These are phyloP conservation scores for Tetrastigma voinierianum DNA, from an alignment of 164 flowering plant genomes.

Conservation along the genomic window DNA sequence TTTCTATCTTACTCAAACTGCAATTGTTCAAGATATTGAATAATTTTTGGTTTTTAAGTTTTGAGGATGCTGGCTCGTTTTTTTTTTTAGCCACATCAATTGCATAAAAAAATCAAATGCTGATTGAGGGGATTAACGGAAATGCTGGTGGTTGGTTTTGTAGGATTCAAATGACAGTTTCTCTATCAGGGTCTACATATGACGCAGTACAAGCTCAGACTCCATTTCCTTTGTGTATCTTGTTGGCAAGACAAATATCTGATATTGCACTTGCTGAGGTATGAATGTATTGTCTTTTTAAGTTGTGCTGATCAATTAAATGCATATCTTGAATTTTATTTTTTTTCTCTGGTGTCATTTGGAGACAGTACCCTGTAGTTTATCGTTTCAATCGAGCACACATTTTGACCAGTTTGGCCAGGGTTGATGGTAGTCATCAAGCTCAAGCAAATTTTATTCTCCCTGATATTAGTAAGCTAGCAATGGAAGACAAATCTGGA, in stretches of 20 bases:
- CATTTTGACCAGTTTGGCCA: conserved; percentile 35
- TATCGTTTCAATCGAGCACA: conserved; percentile 45
- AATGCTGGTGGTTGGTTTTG: conserved; percentile 13
- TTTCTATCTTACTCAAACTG: no score
- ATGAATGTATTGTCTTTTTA: conserved; percentile 7
- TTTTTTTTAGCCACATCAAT: not conserved
- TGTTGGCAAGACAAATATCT: conserved; percentile 61
- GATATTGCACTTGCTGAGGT: conserved; percentile 53
- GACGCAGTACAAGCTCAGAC: conserved; percentile 39
- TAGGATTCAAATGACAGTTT: conserved; percentile 72
- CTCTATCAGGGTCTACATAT: conserved; percentile 43
- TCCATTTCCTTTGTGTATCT: conserved; percentile 59
- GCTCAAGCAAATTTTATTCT: conserved; percentile 59
- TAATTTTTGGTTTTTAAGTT: not conserved
- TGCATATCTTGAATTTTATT: not conserved
- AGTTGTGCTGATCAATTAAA: not conserved
- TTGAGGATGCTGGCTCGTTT: not conserved
- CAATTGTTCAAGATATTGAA: no score
- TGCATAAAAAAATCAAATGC: not conserved
- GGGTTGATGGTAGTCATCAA: conserved; percentile 36
- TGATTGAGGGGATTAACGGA: not conserved
- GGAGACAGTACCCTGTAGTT: conserved; percentile 29
- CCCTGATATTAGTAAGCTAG: conserved; percentile 67
- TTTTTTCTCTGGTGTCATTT: conserved; percentile 8
- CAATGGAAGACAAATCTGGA: conserved; percentile 51